phyloP scores from a whole-genome alignment of 768 basidiomycete genomes.

The Psilocybe tampanensis region DNA sequence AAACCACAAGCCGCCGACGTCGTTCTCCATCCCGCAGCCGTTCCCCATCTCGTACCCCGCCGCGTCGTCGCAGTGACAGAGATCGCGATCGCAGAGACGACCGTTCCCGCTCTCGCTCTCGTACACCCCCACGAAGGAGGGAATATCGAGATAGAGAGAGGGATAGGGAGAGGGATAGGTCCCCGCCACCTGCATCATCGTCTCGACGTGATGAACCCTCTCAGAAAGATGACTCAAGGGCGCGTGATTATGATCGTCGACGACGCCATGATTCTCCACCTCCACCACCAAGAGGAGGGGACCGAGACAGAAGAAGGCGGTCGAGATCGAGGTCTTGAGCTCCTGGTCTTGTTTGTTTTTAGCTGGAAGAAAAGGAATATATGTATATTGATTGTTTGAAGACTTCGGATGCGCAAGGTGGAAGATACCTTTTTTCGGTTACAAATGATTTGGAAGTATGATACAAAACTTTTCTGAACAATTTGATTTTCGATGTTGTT shows the following conservation, averaged over 20 bases:
- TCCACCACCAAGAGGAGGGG: not conserved
- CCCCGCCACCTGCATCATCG: constrained; percentile 1
- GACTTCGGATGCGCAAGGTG: no score
- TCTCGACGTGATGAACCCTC: constrained; percentile 4
- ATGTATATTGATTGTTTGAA: no score
- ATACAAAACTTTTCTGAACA: no score
- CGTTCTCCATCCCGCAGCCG: constrained; percentile 12
- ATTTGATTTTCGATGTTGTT: no score
- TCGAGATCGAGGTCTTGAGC: no score
- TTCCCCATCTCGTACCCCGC: constrained; percentile 25
- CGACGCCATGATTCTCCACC: constrained; percentile 11
- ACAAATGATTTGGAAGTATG: no score
- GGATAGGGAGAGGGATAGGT: constrained; percentile 10
- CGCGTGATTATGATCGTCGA: constrained; percentile 9
- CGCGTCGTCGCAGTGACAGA: constrained; percentile 18
- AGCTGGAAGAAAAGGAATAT: no score
- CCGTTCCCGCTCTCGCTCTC: constrained; percentile 5
- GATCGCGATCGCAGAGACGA: not conserved
- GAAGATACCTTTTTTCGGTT: no score
- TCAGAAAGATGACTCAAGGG: not conserved
- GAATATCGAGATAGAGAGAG: not conserved
- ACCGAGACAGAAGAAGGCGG: constrained; percentile 5
- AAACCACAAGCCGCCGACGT: constrained; percentile 1
- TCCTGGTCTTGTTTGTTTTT: no score
- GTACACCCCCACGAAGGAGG: constrained; percentile 9